Evolutionary conservation across 129 eudicot species (phyloP), one percentile per base, ranked within the genome.

Genomic region (Helichrysum umbraculigerum): DNA sequence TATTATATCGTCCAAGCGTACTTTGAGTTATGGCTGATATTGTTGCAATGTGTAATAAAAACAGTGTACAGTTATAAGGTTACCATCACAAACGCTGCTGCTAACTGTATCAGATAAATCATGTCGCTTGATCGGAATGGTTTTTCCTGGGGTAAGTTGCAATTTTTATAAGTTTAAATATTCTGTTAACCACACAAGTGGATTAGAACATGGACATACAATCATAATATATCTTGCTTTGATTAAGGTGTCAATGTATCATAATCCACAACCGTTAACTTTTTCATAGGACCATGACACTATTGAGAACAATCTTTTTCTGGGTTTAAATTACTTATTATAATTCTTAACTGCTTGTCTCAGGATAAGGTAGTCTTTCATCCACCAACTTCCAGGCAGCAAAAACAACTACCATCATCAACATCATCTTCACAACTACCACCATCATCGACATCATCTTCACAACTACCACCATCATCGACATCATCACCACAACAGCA

Each of bases 331-430:
- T 8, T 41, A 42, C 10, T 62, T 60, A 70, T 42, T 47, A 7
- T 22, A 37, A 34, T 54, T 65, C 62, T 70, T 41, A 66, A 68
- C 41, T 70, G 57, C 57, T 59, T 68, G 59, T n/a, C 50, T 32
- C 81, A 91, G 97, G 92, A 91, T 51, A 88, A 83, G 92, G 95
- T 91, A 30, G 85, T 86, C 63, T 88, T 91, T 69, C 86, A 86
- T 83, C 90, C 90, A 35, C 88, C 79, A 65, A 84, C 82, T 57
- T 72, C 92, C 21, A 72, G 77, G 60, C 92, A 79, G 11, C 83
- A 81, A 50, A 14, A 33, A 65, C 10, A 9, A 4, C 50, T 21
- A 66, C 25, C 50, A 66, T 17, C 29, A 6, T 6, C 4, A 5
- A 35, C 68, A 30, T 59, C 32, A 59, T 4, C 33, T 1, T 58